Conservation (phyloP, 768 basidiomycete species). For the Pleurotus tuber-regium region DNA sequence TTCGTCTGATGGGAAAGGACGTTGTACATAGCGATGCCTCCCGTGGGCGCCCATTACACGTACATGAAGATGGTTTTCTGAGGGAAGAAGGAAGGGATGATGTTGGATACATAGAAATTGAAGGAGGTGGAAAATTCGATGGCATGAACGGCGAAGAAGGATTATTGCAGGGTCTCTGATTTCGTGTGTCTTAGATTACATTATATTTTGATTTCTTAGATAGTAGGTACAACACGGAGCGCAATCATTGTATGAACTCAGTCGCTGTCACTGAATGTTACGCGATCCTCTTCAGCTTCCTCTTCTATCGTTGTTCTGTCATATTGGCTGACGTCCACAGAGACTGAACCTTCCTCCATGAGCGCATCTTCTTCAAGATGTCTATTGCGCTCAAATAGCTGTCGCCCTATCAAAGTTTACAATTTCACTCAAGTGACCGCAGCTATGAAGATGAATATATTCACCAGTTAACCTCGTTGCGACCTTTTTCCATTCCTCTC, state of each 20-base stretch:
- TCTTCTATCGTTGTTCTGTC: conserved; percentile 61
- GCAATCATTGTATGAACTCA: conserved; percentile 33
- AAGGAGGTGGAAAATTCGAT: conserved; percentile 50
- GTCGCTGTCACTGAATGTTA: conserved; percentile 88
- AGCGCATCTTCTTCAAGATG: conserved; percentile 78
- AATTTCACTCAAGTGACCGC: conserved; percentile 1
- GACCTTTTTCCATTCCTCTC: conserved; percentile 76
- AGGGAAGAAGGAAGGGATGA: conserved; percentile 54
- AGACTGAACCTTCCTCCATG: conserved; percentile 81
- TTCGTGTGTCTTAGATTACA: conserved; percentile 7
- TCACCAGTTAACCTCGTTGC: conserved; percentile 66
- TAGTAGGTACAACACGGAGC: not conserved
- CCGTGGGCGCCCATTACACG: conserved; percentile 31
- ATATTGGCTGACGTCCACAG: conserved; percentile 89
- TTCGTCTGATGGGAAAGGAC: conserved; percentile 54
- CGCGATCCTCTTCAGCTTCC: conserved; percentile 64
- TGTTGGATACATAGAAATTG: conserved; percentile 58
- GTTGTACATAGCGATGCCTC: conserved; percentile 34
- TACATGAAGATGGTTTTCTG: conserved; percentile 57
- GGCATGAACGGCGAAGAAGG: conserved; percentile 52
- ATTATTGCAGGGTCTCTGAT: conserved; percentile 59
- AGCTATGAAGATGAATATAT: conserved; percentile 17
- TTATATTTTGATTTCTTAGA: not conserved
- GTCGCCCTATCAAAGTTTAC: conserved; percentile 61
- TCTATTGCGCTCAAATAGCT: conserved; percentile 85